Evolutionary conservation across 352 stramenopile genomes (phyloP), one percentile per base, ranked within the genome.

Genomic region (Pythium volutum): DNA sequence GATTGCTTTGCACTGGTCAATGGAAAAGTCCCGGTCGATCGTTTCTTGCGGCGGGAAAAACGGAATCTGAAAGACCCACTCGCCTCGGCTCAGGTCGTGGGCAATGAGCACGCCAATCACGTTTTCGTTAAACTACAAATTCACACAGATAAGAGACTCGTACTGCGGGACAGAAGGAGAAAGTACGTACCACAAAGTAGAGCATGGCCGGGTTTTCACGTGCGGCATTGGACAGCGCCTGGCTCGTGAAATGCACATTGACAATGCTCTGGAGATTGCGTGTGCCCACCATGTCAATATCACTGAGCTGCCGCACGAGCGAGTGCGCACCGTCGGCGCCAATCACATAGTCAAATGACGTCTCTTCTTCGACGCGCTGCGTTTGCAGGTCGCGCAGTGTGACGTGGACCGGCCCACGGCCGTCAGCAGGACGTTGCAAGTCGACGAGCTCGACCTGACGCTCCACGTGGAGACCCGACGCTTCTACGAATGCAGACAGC

Each of bases 161-260:
- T 9, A 8, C 36, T 38, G 33, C 9, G 25, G 20, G 15, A 38
- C 15, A 33, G 25, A 53, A 25, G 5, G 46, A 22, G 23, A 38
- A 36, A 36, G 31, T 36, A 36, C 66, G 52, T 82, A 92, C 73
- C 67, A 98, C 73, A 66, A 98, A 98, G 73, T 98, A 97, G 33
- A 98, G 74, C 96, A 98, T 98, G 33, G 78, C 92, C 15, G 79
- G 81, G 55, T 91, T 83, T 47, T 91, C 75, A 7, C 74, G 55
- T 5, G 76, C 79, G 7, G 76, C 72, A 14, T 70, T 50, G 0
- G 81, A 88, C 10, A 95, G 68, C 29, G 76, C 62, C 50, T 79
- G 74, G 70, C 87, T 97, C 33, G 81, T 94, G 74, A 98, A 98
- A 54, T 98, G 94, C 18, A 98, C 81, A 68, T 98, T 98, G 16